Conservation (phyloP, 176 grass and related monocot species). For the Zea mays region DNA sequence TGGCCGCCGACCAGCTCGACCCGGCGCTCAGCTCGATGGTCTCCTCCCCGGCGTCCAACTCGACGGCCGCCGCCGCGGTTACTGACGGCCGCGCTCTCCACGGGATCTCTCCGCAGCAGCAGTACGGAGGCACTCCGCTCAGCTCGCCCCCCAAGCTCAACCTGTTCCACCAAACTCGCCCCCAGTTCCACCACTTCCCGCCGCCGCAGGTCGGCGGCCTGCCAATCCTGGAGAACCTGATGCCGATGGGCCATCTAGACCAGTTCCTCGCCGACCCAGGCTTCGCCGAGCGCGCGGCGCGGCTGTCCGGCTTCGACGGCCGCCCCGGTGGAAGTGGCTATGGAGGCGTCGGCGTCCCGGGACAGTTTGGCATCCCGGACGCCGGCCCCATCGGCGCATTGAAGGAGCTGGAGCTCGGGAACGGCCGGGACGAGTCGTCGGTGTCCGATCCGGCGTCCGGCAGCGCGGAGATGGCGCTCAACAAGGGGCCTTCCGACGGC, state of each 20-base stretch:
- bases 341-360: conserved; percentile 5
- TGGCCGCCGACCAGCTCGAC: conserved; percentile 59
- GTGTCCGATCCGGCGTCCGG: conserved; percentile 81
- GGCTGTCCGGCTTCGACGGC: conserved; percentile 70
- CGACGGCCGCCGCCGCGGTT: conserved; percentile 31
- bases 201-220: conserved; percentile 42
- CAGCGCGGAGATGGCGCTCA: conserved; percentile 48
- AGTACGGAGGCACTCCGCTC: conserved; percentile 56
- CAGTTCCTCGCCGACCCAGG: conserved; percentile 67
- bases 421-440: conserved; percentile 69
- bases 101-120: conserved; percentile 65
- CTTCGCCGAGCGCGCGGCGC: conserved; percentile 69
- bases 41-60: conserved; percentile 62
- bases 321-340: conserved; percentile 38
- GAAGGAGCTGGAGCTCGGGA: conserved; percentile 50
- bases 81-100: conserved; percentile 48
- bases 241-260: conserved; percentile 58
- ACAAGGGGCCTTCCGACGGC: conserved; percentile 48
- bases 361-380: conserved; percentile 57
- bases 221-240: conserved; percentile 56
- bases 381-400: conserved; percentile 39
- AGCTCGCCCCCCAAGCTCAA: conserved; percentile 75
- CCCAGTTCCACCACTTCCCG: conserved; percentile 44
- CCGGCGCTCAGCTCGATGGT: conserved; percentile 63
- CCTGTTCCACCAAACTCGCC: background rate